phyloP scores from a whole-genome alignment of 768 basidiomycete genomes.

The Amanita jacksonii region DNA sequence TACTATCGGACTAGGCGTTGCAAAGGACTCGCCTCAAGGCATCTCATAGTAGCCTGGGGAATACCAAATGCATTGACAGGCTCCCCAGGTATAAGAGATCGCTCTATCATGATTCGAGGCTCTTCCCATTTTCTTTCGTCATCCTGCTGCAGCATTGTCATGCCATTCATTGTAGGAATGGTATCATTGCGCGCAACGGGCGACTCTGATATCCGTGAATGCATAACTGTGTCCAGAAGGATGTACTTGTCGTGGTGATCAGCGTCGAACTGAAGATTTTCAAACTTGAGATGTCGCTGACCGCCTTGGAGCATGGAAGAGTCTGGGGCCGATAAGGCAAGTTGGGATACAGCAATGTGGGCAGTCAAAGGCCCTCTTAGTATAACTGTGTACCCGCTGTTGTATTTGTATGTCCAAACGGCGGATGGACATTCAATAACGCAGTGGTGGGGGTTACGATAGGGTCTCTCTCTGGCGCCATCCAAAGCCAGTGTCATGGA shows the following conservation, averaged over 20 bases:
- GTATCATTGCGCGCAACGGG: constrained; percentile 22
- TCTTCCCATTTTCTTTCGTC: constrained; percentile 63
- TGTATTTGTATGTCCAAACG: constrained; percentile 76
- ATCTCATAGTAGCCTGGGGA: constrained; percentile 83
- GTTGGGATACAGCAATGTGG: constrained; percentile 39
- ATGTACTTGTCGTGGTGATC: constrained; percentile 67
- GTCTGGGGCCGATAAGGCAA: constrained; percentile 16
- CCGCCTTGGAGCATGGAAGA: constrained; percentile 10
- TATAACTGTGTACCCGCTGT: constrained; percentile 70
- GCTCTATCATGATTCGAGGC: constrained; percentile 47
- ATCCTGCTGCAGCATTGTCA: constrained; percentile 23
- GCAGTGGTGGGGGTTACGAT: constrained; percentile 29
- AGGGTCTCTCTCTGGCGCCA: constrained; percentile 60
- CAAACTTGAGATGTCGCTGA: constrained; percentile 47
- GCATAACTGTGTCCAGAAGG: constrained; percentile 50
- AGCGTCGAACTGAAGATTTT: constrained; percentile 67
- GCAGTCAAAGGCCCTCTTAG: constrained; percentile 67
- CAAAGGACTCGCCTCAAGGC: constrained; percentile 53
- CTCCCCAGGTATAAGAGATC: constrained; percentile 64
- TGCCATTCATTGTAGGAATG: constrained; percentile 19
- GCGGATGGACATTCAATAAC: constrained; percentile 66
- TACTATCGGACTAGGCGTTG: constrained; percentile 1
- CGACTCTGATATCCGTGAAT: constrained; percentile 34
- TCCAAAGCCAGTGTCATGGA: constrained; percentile 77
- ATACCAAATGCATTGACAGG: constrained; percentile 86